Evolutionary conservation across 805 yeast species (phyloP).

Genomic region (Zygoascus bituminiphila): DNA sequence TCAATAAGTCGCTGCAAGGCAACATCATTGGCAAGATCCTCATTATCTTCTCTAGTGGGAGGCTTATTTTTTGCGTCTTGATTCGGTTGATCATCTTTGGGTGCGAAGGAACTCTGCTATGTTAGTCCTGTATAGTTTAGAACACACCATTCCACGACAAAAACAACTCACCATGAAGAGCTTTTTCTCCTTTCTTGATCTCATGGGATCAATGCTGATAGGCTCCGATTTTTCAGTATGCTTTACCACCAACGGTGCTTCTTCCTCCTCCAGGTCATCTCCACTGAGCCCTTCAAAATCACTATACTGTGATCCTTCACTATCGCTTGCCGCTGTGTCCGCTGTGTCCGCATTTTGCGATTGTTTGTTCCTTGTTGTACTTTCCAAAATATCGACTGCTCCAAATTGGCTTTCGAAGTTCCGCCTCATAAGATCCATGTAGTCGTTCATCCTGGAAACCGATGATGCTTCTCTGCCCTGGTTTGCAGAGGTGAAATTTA

Average conservation of each 20-base stretch:
- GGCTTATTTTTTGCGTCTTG: constrained; percentile 5
- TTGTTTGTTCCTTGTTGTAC: background rate
- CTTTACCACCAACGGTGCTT: constrained; percentile 26
- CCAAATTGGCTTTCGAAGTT: constrained; percentile 31
- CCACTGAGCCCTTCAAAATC: background rate
- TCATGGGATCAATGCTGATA: background rate
- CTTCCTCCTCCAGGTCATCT: too few relatives aligned
- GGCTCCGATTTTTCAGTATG: constrained; percentile 24
- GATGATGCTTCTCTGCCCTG: background rate
- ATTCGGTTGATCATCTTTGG: constrained; percentile 19
- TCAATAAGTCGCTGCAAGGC: constrained; percentile 57
- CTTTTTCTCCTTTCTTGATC: constrained; percentile 18
- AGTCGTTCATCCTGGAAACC: background rate
- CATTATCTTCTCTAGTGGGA: constrained; percentile 29
- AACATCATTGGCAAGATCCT: constrained; percentile 55
- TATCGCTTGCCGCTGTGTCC: background rate
- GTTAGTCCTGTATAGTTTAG: constrained; percentile 1
- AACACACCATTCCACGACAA: background rate
- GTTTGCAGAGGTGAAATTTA: background rate
- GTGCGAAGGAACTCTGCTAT: constrained; percentile 23
- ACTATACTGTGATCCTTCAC: background rate
- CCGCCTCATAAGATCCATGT: constrained; percentile 16
- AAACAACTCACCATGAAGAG: constrained; percentile 21
- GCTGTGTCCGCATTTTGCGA: background rate
- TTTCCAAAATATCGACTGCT: constrained; percentile 4